Base-by-base conservation (phyloP, 371 early-diverging fungal genomes). In the Mucor saturninus region DNA sequence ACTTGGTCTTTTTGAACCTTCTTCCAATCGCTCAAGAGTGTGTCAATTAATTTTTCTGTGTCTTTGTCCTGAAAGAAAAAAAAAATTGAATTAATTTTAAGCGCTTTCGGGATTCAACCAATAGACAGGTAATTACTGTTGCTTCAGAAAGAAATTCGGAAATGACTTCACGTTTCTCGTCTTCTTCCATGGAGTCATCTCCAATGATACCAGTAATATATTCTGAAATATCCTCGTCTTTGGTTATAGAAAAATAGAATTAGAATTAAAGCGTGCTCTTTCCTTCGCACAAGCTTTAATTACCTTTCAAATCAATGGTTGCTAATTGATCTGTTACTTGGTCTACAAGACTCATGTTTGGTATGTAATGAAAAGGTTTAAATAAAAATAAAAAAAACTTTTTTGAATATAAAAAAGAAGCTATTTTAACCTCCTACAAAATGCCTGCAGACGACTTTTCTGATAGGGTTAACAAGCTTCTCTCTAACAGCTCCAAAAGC, bases 141-240 rank as follows among this genome's bases (percentile, higher is more conserved):
- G 78, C 79, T 60, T 82, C 86, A 6, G 77, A 64, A 13, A 86
- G 64, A 10, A 83, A 82, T 54, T 83, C 86, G 15, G 79, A 63
- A 28, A 86, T 78, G 5, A 79, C 84, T 64, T 83, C 86, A 3
- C 78, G 79, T 46, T 83, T 84, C 56, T 86, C 86, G 26, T 80
- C 77, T 28, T 83, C 79, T 21, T 78, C 81, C 54, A 86, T 76
- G 2, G 80, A 76, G 15, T 77, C 81, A 31, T 86, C 86, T 31
- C 79, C 68, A 2, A 84, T 75, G 55, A 86, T 77, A 29, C 85
- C 81, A 50, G 83, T 77, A 65, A 86, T 81, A 61, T 83, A 86
- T 35, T 83, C 80, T 10, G 84, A 65, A 45, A 84, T 80, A 43
- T 81, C 81, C 8, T 75, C 73, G 63, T 81, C 81, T 80, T 28